Percentiles rank a stretch among this genome's conserved stretches.
Conservation (phyloP, 331 rosid species). For the Acacia pycnantha region DNA sequence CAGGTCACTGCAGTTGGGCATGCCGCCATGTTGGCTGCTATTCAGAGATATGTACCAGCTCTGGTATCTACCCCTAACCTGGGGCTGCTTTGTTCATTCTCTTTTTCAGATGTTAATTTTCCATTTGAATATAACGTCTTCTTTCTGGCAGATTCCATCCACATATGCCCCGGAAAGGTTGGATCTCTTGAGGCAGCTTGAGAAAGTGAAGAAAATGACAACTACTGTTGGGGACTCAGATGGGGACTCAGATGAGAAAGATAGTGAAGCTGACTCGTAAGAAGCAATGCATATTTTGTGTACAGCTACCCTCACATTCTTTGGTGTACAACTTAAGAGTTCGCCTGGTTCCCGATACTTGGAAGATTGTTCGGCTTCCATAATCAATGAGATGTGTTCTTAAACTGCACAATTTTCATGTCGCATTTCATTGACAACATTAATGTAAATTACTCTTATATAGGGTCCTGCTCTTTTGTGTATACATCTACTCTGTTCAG, state of each 20-base stretch:
- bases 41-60: slow-evolving; percentile 94
- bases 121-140: background rate
- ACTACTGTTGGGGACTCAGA: slow-evolving; percentile 44
- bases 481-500: background rate
- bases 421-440: background rate
- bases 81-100: background rate
- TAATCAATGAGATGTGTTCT: background rate
- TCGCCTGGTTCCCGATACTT: background rate
- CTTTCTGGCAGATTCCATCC: slow-evolving; percentile 82
- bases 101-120: slow-evolving; percentile 16
- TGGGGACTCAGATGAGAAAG: slow-evolving; percentile 45
- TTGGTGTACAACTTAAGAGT: background rate
- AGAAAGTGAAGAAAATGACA: slow-evolving; percentile 87
- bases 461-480: background rate
- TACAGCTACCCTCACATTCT: slow-evolving; percentile 43
- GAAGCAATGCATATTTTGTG: slow-evolving; percentile 42
- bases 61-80: slow-evolving; percentile 54
- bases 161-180: slow-evolving; percentile 91
- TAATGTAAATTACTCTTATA: background rate
- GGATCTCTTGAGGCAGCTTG: slow-evolving; percentile 91
- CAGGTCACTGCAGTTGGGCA: slow-evolving; percentile 99
- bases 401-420: background rate
- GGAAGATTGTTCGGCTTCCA: background rate
- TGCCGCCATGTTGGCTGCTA: slow-evolving; percentile 98
- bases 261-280: slow-evolving; percentile 55